A percentile compares a stretch with the other conserved stretches of the same genome.
phyloP scores from a whole-genome alignment of 306 rosid genomes.

The Citrullus colocynthis region DNA sequence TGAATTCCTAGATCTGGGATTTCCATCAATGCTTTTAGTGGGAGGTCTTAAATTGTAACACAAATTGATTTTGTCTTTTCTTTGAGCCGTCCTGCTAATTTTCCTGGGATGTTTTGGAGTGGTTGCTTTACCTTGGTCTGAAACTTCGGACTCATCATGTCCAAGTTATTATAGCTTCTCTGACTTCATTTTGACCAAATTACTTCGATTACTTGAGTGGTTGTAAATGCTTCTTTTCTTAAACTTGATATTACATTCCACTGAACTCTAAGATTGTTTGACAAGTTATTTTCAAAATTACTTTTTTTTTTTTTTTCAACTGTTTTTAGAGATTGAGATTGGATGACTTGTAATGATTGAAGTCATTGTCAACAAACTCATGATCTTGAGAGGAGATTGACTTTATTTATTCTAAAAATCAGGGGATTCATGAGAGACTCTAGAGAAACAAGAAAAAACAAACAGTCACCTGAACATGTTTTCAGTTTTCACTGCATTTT shows the following conservation, averaged over 20 bases:
- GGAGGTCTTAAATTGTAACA: neutral
- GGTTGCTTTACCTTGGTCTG: neutral
- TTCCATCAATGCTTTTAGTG: neutral
- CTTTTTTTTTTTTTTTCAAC: neutral
- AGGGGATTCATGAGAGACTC: neutral
- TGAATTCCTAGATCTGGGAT: neutral
- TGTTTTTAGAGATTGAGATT: neutral
- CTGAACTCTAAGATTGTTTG: neutral
- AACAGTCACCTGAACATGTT: neutral
- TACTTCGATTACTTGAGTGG: neutral
- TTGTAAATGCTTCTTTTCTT: neutral
- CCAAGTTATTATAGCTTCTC: neutral
- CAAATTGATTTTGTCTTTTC: neutral
- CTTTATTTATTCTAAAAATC: neutral
- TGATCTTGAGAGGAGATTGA: neutral
- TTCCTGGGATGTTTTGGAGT: neutral
- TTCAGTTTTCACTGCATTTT: neutral
- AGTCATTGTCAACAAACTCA: neutral
- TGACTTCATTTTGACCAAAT: neutral
- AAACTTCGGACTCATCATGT: neutral
- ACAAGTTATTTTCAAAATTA: neutral
- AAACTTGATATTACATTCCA: neutral
- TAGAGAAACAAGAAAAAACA: neutral
- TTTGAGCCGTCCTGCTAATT: neutral
- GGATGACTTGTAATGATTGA: neutral